Evolutionary conservation across 768 basidiomycete species (phyloP), one percentile per base, ranked within the genome.

Genomic region (Austroboletus eburneus): DNA sequence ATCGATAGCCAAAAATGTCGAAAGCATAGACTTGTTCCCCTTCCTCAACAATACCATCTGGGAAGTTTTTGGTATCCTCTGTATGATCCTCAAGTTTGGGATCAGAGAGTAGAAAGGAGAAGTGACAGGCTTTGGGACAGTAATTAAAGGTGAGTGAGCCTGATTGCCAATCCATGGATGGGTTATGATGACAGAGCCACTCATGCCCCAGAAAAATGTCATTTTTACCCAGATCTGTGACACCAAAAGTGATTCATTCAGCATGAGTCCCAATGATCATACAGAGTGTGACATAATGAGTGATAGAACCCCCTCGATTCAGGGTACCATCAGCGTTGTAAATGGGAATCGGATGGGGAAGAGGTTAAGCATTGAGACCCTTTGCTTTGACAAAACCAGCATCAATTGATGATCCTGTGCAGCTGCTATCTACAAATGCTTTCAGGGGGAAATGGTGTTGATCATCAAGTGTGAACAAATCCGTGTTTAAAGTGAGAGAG

Each of bases 381-480:
- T 55, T 46, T 3, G 42, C 30, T 43, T 30, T 23, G 3, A 53
- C 49, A 21, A 50, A 52, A 2, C 50, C 39, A 3, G 18, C 20
- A 45, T 57, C 46, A 20, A 63, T 54, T 18, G 49, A 58, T 4
- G 52, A 61, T 0, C 57, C 57, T 2, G 57, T 64, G 18, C 52
- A 48, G 0, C 63, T 57, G 22, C 54, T 56, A 24, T 62, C 55
- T 8, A 64, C 10, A 1, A 64, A 38, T 9, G 43, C 47, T 0
- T 29, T 1, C 2, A 29, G 1, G 3, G 32, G 12, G 6, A 48
- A 35, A 4, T 4, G 7, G 1, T 18, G 9, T 13, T 32, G 21
- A 24, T 48, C 47, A 25, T 52, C 46, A 1, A 52, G 5, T 1
- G 42, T 52, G 2, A 22, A 44, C 4, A 50, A 22, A 10, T 32